phyloP scores from a whole-genome alignment of 2,329 filamentous ascomycete species.

The Talaromyces sp. region DNA sequence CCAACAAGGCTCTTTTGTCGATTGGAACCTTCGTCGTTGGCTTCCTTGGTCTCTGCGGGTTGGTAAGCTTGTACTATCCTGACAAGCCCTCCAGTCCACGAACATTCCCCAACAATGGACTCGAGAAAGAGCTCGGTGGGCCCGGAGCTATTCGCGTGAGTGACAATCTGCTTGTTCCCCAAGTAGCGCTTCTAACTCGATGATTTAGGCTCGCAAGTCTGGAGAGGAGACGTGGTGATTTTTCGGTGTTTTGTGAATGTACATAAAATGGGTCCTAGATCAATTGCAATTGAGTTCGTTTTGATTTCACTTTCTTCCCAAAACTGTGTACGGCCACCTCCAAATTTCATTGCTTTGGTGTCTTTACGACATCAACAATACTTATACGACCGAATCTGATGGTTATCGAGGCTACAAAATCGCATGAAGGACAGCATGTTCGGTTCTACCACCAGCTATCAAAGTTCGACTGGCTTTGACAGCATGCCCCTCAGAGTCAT shows the following conservation, averaged over 20 bases:
- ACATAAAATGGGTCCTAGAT: constrained; percentile 31
- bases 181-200: constrained; percentile 13
- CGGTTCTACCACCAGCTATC: not conserved
- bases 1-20: constrained; percentile 67
- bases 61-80: constrained; percentile 67
- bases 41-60: constrained; percentile 63
- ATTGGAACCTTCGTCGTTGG: constrained; percentile 64
- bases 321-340: not conserved
- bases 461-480: not conserved
- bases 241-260: constrained; percentile 30
- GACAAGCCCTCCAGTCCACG: constrained; percentile 67
- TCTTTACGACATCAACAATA: not conserved
- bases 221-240: constrained; percentile 37
- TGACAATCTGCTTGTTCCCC: constrained; percentile 21
- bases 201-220: constrained; percentile 37
- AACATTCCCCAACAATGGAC: constrained; percentile 62
- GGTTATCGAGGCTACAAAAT: not conserved
- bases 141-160: constrained; percentile 63
- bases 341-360: not conserved
- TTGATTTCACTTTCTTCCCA: not conserved
- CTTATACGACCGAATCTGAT: not conserved
- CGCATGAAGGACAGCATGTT: not conserved
- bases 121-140: constrained; percentile 73
- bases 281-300: constrained; percentile 7
- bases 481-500: not conserved